Evolutionary conservation across 108 stramenopile species (phyloP), one percentile per base, ranked within the genome.

Genomic region (Aureococcus anophagefferens): DNA sequence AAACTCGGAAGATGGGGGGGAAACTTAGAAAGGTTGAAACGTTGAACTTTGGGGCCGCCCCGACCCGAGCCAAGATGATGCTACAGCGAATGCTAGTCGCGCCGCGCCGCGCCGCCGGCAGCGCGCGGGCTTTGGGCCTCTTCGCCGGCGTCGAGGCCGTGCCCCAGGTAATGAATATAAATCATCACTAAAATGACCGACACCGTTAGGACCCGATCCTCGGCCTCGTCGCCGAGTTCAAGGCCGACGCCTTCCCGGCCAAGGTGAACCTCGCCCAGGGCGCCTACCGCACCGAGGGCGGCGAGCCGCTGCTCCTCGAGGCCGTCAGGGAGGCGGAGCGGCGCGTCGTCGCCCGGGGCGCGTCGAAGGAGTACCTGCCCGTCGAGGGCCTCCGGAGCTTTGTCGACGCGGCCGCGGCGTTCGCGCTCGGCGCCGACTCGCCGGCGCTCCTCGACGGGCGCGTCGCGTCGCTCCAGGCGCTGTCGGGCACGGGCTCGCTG

Each of bases 191-290:
- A n/a, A n/a, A n/a, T n/a, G n/a, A n/a, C n/a, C n/a, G n/a, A n/a
- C n/a, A n/a, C n/a, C n/a, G n/a, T n/a, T n/a, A n/a, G n/a, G 70
- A 76, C 64, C 34, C 68, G 30, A 76, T 76, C 68, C 62, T 76
- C n/a, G 75, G 75, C 29, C 32, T 76, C 18, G 30, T 25, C 21
- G 30, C 35, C 69, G 62, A 29, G 16, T 76, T 34, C 44, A 40
- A 35, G 35, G 63, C 29, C 14, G 77, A 77, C 35, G 40, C 71
- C 34, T 40, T 11, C 37, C 37, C 37, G 37, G 37, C 11, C 21
- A 76, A 75, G 51, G 91, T 94, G 65, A 94, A 92, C 81, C 86
- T 96, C 28, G 93, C 93, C 73, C 91, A 94, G 15, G 93, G 96
- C 31, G 96, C 96, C 45, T 96, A 94, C 80, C 93, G 98, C 35